Percentiles rank a stretch among this genome's conserved stretches.
phyloP scores from a whole-genome alignment of 202 grass and related monocot genomes.

The Zoysia matrella region DNA sequence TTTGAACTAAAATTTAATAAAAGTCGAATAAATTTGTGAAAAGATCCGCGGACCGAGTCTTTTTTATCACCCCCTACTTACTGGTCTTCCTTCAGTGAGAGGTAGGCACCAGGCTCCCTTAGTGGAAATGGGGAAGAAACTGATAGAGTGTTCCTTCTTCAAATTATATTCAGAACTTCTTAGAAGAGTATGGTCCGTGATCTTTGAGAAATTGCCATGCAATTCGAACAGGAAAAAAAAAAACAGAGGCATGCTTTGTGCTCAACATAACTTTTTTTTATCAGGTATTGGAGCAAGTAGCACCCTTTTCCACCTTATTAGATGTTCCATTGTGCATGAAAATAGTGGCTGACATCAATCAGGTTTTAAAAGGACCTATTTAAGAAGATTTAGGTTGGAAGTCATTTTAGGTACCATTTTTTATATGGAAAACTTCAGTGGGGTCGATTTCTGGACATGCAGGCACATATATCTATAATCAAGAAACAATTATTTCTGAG shows the following conservation, averaged over 20 bases:
- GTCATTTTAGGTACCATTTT: background rate
- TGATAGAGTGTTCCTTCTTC: background rate
- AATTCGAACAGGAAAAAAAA: background rate
- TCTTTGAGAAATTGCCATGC: conserved; percentile 7
- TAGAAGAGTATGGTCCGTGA: background rate
- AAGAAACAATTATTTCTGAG: background rate
- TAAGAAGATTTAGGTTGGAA: too few relatives aligned
- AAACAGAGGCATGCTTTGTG: background rate
- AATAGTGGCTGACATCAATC: too few relatives aligned
- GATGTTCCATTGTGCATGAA: too few relatives aligned
- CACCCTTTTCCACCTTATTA: background rate
- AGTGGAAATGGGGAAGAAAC: conserved; percentile 22
- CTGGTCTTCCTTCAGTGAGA: background rate
- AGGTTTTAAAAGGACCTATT: too few relatives aligned
- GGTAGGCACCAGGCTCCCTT: background rate
- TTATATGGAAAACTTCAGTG: conserved; percentile 2
- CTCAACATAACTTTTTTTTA: background rate
- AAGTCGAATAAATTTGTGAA: too few relatives aligned
- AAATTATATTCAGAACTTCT: conserved; percentile 8
- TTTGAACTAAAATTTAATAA: too few relatives aligned
- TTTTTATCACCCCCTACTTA: too few relatives aligned
- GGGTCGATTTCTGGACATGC: too few relatives aligned
- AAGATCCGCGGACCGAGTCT: too few relatives aligned
- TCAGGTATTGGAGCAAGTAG: background rate
- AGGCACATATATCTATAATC: too few relatives aligned